A percentile compares a stretch with the other conserved stretches of the same genome.
Evolutionary conservation across 2,329 filamentous ascomycete species (phyloP).

Genomic region (Aspergillus calidoustus): DNA sequence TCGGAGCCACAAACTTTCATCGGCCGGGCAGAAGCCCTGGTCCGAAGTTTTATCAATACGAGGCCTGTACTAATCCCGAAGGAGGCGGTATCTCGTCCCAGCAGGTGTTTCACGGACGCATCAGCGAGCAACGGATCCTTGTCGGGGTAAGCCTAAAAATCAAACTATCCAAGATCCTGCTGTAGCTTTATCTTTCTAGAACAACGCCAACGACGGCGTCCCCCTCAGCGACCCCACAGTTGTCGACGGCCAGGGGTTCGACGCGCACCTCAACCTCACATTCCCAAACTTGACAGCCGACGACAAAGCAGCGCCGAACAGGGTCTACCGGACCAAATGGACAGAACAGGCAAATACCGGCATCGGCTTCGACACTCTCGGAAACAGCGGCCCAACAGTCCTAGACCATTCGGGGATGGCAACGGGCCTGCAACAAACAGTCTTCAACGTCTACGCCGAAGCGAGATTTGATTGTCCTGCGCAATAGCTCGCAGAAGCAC

Average conservation of each 20-base stretch:
- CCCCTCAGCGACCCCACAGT: conserved; percentile 53
- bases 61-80: too few relatives aligned
- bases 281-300: conserved; percentile 42
- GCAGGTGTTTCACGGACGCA: conserved; percentile 40
- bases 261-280: conserved; percentile 43
- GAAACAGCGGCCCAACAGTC: conserved; percentile 41
- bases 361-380: conserved; percentile 45
- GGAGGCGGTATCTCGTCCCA: conserved; percentile 28
- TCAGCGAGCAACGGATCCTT: conserved; percentile 47
- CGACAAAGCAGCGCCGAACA: conserved; percentile 37
- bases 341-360: conserved; percentile 27
- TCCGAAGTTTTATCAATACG: too few relatives aligned
- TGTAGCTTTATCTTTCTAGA: conserved; percentile 23
- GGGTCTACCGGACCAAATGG: conserved; percentile 41
- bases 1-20: too few relatives aligned
- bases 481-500: conserved; percentile 61
- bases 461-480: conserved; percentile 60
- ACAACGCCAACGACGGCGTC: conserved; percentile 58
- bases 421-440: conserved; percentile 59
- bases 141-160: conserved; percentile 25
- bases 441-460: conserved; percentile 59
- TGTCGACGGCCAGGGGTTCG: conserved; percentile 44
- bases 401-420: conserved; percentile 54
- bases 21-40: too few relatives aligned
- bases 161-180: background rate